phyloP scores from a whole-genome alignment of 1,284 basidiomycete species.

The Trichosporon sp. region DNA sequence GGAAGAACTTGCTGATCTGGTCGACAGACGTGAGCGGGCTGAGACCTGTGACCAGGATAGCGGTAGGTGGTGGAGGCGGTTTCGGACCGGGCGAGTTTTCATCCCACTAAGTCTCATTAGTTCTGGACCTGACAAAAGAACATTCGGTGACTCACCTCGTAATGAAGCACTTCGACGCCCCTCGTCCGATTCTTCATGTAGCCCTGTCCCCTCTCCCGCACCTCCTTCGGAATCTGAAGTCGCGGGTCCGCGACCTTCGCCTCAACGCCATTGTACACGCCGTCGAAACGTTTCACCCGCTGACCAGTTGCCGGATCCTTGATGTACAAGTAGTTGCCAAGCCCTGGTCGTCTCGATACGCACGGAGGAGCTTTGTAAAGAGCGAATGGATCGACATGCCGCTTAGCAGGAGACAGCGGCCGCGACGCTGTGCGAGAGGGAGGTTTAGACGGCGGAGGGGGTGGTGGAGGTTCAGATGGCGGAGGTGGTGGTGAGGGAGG shows the following conservation, averaged over 20 bases:
- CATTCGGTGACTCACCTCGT: constrained; percentile 33
- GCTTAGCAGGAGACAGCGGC: constrained; percentile 8
- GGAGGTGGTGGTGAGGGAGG: constrained; percentile 24
- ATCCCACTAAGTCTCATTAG: constrained; percentile 59
- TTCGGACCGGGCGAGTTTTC: constrained; percentile 64
- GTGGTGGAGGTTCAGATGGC: constrained; percentile 25
- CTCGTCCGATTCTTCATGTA: constrained; percentile 27
- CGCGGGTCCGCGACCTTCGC: constrained; percentile 35
- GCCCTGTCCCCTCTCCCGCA: constrained; percentile 28
- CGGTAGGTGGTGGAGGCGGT: constrained; percentile 59
- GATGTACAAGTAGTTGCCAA: constrained; percentile 28
- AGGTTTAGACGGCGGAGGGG: constrained; percentile 12
- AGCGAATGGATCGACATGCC: constrained; percentile 25
- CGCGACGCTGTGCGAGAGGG: constrained; percentile 14
- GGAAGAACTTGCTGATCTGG: constrained; percentile 64
- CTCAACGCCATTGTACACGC: constrained; percentile 25
- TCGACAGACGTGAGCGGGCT: constrained; percentile 65
- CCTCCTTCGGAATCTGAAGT: constrained; percentile 17
- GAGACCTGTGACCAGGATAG: constrained; percentile 68
- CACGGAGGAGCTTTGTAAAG: constrained; percentile 24
- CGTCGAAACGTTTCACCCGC: constrained; percentile 38
- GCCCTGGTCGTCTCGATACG: constrained; percentile 23
- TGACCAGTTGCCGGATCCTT: constrained; percentile 20
- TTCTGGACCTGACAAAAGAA: background rate
- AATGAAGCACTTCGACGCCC: constrained; percentile 28